A percentile compares a stretch with the other conserved stretches of the same genome.
Evolutionary conservation across 2,329 filamentous ascomycete genomes (phyloP).

Genomic region (Phoma sp.): DNA sequence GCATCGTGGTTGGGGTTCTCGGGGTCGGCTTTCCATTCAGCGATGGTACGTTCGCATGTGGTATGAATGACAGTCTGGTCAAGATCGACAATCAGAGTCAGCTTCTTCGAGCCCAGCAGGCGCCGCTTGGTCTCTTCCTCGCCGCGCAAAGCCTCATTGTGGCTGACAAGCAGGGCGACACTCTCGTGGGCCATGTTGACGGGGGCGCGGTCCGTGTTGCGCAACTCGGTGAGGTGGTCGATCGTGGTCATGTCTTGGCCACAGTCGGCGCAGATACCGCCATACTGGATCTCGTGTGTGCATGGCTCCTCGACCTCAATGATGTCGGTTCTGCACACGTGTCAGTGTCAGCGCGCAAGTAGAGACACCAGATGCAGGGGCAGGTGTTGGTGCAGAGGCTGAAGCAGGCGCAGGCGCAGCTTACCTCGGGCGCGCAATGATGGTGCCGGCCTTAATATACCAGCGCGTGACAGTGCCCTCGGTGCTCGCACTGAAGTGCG

Average conservation of each 20-base stretch:
- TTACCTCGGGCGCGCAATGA: conserved; percentile 59
- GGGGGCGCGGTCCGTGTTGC: conserved; percentile 82
- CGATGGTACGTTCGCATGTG: conserved; percentile 93
- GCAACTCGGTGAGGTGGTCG: conserved; percentile 79
- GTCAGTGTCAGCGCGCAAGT: conserved; percentile 10
- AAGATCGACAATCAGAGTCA: conserved; percentile 93
- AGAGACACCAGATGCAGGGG: not conserved
- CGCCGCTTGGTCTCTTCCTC: conserved; percentile 88
- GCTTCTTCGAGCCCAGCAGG: conserved; percentile 78
- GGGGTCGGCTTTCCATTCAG: conserved; percentile 90
- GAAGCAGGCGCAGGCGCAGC: conserved; percentile 15
- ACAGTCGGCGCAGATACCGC: conserved; percentile 87
- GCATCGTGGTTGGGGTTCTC: conserved; percentile 89
- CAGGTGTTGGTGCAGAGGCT: not conserved
- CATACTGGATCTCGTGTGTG: conserved; percentile 87
- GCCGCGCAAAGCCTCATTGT: conserved; percentile 76
- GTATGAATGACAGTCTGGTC: conserved; percentile 99
- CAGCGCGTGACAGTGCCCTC: conserved; percentile 81
- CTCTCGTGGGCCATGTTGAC: conserved; percentile 97
- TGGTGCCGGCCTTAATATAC: conserved; percentile 71
- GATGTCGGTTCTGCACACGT: conserved; percentile 56
- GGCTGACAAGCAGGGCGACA: conserved; percentile 82
- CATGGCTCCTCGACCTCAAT: conserved; percentile 90
- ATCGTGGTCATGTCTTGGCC: conserved; percentile 94
- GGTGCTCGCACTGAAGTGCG: conserved; percentile 80